These are phyloP conservation scores for Mycena vitilis DNA, from an alignment of 768 basidiomycete species.

Conservation along the genomic window DNA sequence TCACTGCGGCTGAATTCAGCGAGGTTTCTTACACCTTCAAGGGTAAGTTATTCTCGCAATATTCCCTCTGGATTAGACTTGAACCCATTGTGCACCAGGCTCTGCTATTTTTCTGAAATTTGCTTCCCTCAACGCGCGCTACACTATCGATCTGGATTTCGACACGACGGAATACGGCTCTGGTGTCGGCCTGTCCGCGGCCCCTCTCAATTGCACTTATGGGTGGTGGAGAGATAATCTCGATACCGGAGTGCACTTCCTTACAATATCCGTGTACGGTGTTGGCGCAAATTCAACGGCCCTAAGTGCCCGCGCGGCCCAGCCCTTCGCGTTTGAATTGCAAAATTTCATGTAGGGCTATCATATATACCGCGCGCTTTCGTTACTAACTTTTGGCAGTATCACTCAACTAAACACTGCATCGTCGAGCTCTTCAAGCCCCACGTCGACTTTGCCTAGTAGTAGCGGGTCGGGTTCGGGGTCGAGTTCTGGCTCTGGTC, in stretches of 20 bases:
- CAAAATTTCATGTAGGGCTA: slow-evolving; percentile 14
- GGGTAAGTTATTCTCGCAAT: slow-evolving; percentile 2
- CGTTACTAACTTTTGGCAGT: slow-evolving; percentile 6
- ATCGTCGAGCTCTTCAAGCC: background rate
- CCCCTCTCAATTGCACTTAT: slow-evolving; percentile 24
- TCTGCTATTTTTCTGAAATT: slow-evolving; percentile 15
- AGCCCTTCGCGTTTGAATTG: slow-evolving; percentile 20
- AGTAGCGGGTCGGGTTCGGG: background rate
- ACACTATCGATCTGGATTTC: slow-evolving; percentile 10
- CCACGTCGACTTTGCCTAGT: background rate
- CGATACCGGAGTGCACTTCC: background rate
- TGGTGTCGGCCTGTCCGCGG: background rate
- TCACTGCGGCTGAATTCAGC: background rate
- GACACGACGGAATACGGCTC: slow-evolving; percentile 12
- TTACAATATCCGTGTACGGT: slow-evolving; percentile 13
- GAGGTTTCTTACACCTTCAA: slow-evolving; percentile 5
- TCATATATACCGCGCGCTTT: background rate
- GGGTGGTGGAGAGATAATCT: slow-evolving; percentile 24
- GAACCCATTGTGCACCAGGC: slow-evolving; percentile 1
- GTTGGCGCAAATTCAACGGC: background rate
- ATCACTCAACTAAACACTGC: background rate
- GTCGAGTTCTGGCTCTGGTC: background rate
- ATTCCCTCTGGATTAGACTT: background rate
- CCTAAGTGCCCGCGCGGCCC: background rate
- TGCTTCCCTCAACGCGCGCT: slow-evolving; percentile 15